Conservation (phyloP, 2,329 filamentous ascomycete species). For the Xylaria arbuscula region DNA sequence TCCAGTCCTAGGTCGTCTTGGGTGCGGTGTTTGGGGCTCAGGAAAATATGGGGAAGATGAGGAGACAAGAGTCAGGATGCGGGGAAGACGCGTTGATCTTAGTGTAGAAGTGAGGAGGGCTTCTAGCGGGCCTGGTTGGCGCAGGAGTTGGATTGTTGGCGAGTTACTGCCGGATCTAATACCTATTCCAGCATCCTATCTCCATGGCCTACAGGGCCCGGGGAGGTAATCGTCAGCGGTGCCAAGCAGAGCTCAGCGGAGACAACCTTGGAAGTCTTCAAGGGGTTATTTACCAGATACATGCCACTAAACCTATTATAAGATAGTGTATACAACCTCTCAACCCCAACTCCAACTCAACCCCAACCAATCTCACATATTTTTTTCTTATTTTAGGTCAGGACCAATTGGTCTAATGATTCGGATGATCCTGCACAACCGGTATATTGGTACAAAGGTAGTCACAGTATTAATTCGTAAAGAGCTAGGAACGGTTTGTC, state of each 20-base stretch:
- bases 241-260: conserved; percentile 28
- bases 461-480: too few relatives aligned
- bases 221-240: conserved; percentile 9
- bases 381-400: not conserved
- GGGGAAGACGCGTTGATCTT: conserved; percentile 28
- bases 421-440: conserved; percentile 12
- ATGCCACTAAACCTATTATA: too few relatives aligned
- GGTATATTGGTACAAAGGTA: too few relatives aligned
- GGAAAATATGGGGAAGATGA: conserved; percentile 28
- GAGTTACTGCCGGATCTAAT: conserved; percentile 29
- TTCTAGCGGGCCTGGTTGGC: not conserved
- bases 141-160: not conserved
- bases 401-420: conserved; percentile 8
- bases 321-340: not conserved
- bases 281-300: conserved; percentile 3
- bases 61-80: conserved; percentile 25
- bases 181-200: conserved; percentile 20
- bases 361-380: not conserved
- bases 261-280: not conserved
- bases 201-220: conserved; percentile 10
- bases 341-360: conserved; percentile 5
- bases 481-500: too few relatives aligned
- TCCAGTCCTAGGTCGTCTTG: not conserved
- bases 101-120: not conserved
- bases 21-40: conserved; percentile 17